These are phyloP conservation scores for Coemansia sp. DNA, from an alignment of 371 early-diverging fungal genomes.

Conservation along the genomic window DNA sequence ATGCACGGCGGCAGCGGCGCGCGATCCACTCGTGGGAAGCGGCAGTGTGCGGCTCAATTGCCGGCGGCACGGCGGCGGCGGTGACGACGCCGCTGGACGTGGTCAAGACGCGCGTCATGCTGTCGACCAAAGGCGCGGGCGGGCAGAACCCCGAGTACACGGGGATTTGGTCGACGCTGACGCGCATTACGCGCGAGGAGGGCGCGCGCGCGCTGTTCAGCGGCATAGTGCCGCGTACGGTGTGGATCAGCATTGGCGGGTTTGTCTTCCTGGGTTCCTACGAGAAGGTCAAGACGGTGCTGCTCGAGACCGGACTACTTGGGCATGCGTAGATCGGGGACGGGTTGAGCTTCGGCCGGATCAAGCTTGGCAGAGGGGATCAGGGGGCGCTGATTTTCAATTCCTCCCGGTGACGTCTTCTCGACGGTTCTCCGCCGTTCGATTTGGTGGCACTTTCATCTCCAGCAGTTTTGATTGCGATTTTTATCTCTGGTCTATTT, in stretches of 20 bases:
- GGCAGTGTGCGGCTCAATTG: conserved; percentile 81
- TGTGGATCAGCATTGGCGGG: conserved; percentile 96
- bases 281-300: conserved; percentile 70
- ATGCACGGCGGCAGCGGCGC: conserved; percentile 53
- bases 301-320: conserved; percentile 31
- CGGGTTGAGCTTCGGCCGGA: no score
- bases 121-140: conserved; percentile 57
- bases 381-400: no score
- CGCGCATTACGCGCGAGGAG: conserved; percentile 75
- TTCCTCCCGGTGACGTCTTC: no score
- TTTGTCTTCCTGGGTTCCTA: conserved; percentile 94
- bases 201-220: conserved; percentile 76
- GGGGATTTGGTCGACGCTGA: conserved; percentile 71
- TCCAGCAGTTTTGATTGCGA: no score
- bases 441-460: no score
- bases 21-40: conserved; percentile 76
- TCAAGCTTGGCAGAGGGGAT: no score
- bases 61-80: conserved; percentile 91
- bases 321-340: neutral
- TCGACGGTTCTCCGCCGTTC: no score
- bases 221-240: conserved; percentile 89
- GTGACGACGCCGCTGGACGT: conserved; percentile 94
- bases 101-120: conserved; percentile 88
- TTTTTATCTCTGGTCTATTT: no score
- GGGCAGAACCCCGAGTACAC: conserved; percentile 54